Conservation (phyloP, 768 basidiomycete genomes). For the Serendipita sp. region DNA sequence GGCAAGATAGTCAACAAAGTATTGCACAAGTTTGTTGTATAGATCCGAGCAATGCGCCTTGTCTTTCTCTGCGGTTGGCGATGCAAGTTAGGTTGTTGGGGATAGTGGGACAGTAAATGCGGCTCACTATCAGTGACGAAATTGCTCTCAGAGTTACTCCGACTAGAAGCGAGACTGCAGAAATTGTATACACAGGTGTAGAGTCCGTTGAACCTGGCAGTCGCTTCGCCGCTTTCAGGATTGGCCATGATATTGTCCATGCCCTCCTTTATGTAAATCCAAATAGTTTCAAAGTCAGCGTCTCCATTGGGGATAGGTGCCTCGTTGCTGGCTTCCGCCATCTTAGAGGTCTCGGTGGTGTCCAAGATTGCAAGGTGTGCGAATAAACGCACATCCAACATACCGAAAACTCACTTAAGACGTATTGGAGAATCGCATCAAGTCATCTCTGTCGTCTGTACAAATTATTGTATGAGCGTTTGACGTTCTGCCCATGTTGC, state of each 20-base stretch:
- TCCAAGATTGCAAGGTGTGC: no score
- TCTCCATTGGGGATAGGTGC: conserved; percentile 44
- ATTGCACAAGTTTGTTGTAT: conserved; percentile 85
- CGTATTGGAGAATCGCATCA: no score
- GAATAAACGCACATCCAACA: no score
- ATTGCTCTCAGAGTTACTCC: conserved; percentile 21
- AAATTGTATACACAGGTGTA: conserved; percentile 98
- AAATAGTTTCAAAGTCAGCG: conserved; percentile 69
- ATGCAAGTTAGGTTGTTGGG: conserved; percentile 5
- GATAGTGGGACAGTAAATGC: no score
- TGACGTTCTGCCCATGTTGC: no score
- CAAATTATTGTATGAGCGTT: no score
- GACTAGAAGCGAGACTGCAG: conserved; percentile 59
- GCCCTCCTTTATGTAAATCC: conserved; percentile 71
- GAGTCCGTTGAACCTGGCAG: conserved; percentile 71
- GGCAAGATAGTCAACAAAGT: conserved; percentile 74
- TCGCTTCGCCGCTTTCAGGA: conserved; percentile 77
- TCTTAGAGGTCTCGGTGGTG: no score
- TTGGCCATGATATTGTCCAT: conserved; percentile 90
- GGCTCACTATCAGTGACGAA: conserved; percentile 22
- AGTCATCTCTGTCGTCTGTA: no score
- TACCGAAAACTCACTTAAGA: no score
- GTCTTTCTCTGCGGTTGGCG: conserved; percentile 47
- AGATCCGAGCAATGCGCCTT: conserved; percentile 95
- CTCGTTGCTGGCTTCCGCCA: background rate